These are phyloP conservation scores for Bisporella sp. DNA, from an alignment of 2,329 filamentous ascomycete genomes.

Conservation along the genomic window DNA sequence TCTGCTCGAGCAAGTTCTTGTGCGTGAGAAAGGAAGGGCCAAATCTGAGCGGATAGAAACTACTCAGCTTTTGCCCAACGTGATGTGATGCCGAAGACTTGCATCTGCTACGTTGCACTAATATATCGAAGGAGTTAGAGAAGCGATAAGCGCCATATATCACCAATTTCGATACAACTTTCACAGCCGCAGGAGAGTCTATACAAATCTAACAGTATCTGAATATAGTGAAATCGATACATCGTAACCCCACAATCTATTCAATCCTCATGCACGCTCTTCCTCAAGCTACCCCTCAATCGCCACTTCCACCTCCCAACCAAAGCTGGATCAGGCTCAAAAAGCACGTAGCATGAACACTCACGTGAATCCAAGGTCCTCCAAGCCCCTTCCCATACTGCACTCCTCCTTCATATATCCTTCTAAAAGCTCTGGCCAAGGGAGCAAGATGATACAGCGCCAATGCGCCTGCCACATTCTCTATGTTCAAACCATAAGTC, in stretches of 20 bases:
- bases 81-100: too few relatives aligned
- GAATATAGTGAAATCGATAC: not conserved
- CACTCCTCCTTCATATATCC: conserved; percentile 9
- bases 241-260: not conserved
- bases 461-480: conserved; percentile 27
- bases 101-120: too few relatives aligned
- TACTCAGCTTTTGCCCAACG: too few relatives aligned
- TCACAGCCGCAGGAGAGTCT: too few relatives aligned
- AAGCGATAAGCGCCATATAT: too few relatives aligned
- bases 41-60: too few relatives aligned
- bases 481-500: conserved; percentile 19
- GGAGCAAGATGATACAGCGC: conserved; percentile 30
- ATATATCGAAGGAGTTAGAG: not conserved
- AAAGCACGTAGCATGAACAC: conserved; percentile 16
- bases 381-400: conserved; percentile 10
- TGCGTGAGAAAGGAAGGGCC: too few relatives aligned
- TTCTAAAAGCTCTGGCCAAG: conserved; percentile 19
- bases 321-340: conserved; percentile 2
- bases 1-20: too few relatives aligned
- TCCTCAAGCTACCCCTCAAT: not conserved
- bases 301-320: not conserved
- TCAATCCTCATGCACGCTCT: too few relatives aligned
- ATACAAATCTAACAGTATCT: not conserved
- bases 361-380: conserved; percentile 21
- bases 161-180: too few relatives aligned